Evolutionary conservation across 2,329 filamentous ascomycete genomes (phyloP).

Genomic region (Cercospora janseana): DNA sequence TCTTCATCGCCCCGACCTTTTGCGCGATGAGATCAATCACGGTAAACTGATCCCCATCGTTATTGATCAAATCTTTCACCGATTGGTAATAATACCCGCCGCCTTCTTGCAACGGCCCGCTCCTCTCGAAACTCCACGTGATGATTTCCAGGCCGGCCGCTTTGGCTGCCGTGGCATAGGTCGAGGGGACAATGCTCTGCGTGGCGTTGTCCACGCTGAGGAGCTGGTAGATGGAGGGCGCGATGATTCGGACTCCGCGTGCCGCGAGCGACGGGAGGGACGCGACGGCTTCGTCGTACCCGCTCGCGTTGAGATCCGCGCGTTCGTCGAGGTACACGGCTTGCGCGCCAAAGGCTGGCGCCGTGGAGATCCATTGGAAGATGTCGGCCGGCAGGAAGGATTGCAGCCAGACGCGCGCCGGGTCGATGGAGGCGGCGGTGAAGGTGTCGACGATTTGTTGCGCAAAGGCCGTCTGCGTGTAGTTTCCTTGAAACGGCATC

Average conservation of each 20-base stretch:
- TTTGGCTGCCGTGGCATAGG: slow-evolving; percentile 61
- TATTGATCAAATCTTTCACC: slow-evolving; percentile 55
- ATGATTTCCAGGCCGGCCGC: slow-evolving; percentile 63
- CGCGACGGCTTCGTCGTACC: slow-evolving; percentile 55
- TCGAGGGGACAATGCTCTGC: slow-evolving; percentile 60
- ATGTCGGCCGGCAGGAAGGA: slow-evolving; percentile 57
- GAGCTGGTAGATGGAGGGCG: slow-evolving; percentile 63
- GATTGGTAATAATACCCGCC: slow-evolving; percentile 57
- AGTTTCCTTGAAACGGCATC: slow-evolving; percentile 66
- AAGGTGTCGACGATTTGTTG: slow-evolving; percentile 65
- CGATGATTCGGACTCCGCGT: slow-evolving; percentile 61
- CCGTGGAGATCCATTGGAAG: slow-evolving; percentile 64
- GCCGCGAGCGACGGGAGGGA: slow-evolving; percentile 57
- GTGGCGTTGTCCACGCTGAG: slow-evolving; percentile 49
- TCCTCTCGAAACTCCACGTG: slow-evolving; percentile 68
- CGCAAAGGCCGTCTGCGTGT: slow-evolving; percentile 64
- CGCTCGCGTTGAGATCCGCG: slow-evolving; percentile 52
- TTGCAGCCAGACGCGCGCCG: slow-evolving; percentile 60
- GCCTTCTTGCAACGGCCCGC: slow-evolving; percentile 54
- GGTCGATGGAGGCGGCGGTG: slow-evolving; percentile 52
- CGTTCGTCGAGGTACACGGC: slow-evolving; percentile 65
- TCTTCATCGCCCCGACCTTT: slow-evolving; percentile 59
- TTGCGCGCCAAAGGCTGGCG: slow-evolving; percentile 60
- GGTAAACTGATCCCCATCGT: slow-evolving; percentile 65
- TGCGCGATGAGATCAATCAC: slow-evolving; percentile 64